Percentiles rank a stretch among this genome's conserved stretches.
These are phyloP conservation scores for Babesia sp. DNA, from an alignment of 169 alveolate genomes.

Conservation along the genomic window DNA sequence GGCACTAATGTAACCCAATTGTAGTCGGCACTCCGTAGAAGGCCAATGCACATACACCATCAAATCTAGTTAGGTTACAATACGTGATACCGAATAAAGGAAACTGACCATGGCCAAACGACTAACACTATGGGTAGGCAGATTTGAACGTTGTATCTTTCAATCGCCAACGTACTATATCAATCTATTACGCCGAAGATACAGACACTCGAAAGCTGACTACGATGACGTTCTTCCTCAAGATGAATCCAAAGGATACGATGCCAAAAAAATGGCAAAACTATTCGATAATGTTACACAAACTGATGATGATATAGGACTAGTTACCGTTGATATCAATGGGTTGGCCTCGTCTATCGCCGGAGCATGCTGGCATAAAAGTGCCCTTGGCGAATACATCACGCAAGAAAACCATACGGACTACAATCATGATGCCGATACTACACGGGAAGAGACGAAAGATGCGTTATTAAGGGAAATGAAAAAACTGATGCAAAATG, in stretches of 20 bases:
- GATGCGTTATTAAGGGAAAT: conserved; percentile 30
- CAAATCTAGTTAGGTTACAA: no score
- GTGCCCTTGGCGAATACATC: conserved; percentile 14
- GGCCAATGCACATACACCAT: no score
- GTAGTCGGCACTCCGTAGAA: no score
- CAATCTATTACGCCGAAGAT: no score
- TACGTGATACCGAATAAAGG: no score
- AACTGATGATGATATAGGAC: conserved; percentile 12
- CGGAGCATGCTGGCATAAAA: conserved; percentile 64
- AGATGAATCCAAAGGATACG: conserved; percentile 10
- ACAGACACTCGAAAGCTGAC: no score
- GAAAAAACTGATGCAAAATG: conserved; percentile 46
- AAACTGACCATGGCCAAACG: not conserved
- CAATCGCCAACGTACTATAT: not conserved
- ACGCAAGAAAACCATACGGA: conserved; percentile 15
- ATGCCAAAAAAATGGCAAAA: conserved; percentile 13
- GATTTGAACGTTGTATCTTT: not conserved
- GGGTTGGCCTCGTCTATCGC: conserved; percentile 52
- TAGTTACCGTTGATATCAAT: conserved; percentile 34
- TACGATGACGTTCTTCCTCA: no score
- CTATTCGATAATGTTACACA: conserved; percentile 13
- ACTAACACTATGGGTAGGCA: not conserved
- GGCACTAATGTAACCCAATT: no score
- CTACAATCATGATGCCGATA: not conserved
- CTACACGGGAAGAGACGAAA: not conserved